Percentiles rank a stretch among this genome's conserved stretches.
phyloP scores from a whole-genome alignment of 345 rosid species.

The Gossypium stocksii region DNA sequence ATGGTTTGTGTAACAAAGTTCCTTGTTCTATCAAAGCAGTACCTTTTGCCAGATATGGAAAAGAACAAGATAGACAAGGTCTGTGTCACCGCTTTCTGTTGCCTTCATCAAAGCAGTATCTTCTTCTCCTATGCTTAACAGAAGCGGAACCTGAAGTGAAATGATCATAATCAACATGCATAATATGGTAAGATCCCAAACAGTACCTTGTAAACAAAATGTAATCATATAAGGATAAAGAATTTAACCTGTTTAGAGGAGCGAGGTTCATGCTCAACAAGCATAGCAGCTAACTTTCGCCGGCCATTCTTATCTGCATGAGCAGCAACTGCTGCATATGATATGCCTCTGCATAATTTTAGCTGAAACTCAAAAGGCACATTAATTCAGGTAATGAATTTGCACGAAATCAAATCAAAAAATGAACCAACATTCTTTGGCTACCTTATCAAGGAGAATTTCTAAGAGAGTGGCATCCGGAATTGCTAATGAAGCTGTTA shows the following conservation, averaged over 20 bases:
- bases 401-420: constrained; percentile 3
- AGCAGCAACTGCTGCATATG: constrained; percentile 98
- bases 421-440: constrained; percentile 15
- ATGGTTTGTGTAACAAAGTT: not conserved
- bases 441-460: constrained; percentile 89
- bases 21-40: not conserved
- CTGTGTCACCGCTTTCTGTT: constrained; percentile 94
- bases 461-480: constrained; percentile 85
- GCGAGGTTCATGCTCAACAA: constrained; percentile 92
- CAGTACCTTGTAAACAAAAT: constrained; percentile 6
- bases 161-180: not conserved
- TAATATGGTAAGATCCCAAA: not conserved
- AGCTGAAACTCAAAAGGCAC: constrained; percentile 54
- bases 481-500: constrained; percentile 83
- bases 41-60: constrained; percentile 99
- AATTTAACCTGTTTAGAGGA: constrained; percentile 75
- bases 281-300: constrained; percentile 94
- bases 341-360: constrained; percentile 77
- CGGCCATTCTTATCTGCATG: constrained; percentile 95
- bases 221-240: not conserved
- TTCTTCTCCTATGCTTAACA: constrained; percentile 94
- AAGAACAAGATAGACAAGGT: constrained; percentile 88
- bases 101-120: constrained; percentile 90
- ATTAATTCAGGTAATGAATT: constrained; percentile 21
- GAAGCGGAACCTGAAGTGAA: constrained; percentile 70